These are phyloP conservation scores for Lactuca sativa DNA, from an alignment of 129 eudicot genomes.

Conservation along the genomic window DNA sequence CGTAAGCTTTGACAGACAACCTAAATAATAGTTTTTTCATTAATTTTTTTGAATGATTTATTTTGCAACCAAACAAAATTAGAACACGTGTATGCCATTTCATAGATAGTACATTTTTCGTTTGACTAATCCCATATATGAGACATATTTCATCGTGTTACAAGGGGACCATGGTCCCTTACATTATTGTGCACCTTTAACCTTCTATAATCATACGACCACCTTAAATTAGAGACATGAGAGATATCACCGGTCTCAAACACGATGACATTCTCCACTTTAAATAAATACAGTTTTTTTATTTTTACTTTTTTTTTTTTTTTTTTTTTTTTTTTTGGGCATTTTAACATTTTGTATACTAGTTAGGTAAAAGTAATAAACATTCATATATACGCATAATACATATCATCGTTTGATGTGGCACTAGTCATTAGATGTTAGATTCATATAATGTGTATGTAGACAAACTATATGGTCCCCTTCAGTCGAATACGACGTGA, in stretches of 20 bases:
- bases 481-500: background rate
- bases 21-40: background rate
- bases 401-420: background rate
- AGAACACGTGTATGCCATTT: background rate
- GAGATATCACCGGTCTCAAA: background rate
- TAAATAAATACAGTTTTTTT: background rate
- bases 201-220: slow-evolving; percentile 2
- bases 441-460: background rate
- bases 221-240: background rate
- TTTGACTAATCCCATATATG: slow-evolving; percentile 9
- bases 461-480: background rate
- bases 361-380: background rate
- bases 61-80: background rate
- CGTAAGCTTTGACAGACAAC: too few relatives aligned
- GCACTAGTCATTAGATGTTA: background rate
- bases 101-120: slow-evolving; percentile 5
- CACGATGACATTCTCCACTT: background rate
- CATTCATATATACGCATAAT: background rate
- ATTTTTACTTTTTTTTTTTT: background rate
- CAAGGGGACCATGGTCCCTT: slow-evolving; percentile 12
- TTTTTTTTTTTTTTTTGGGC: too few relatives aligned
- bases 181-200: slow-evolving; percentile 19
- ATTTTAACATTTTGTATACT: background rate
- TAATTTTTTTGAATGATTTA: background rate
- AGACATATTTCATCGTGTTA: slow-evolving; percentile 13